Evolutionary conservation across 2,329 filamentous ascomycete species (phyloP).

Genomic region (Fusarium kyushuense): DNA sequence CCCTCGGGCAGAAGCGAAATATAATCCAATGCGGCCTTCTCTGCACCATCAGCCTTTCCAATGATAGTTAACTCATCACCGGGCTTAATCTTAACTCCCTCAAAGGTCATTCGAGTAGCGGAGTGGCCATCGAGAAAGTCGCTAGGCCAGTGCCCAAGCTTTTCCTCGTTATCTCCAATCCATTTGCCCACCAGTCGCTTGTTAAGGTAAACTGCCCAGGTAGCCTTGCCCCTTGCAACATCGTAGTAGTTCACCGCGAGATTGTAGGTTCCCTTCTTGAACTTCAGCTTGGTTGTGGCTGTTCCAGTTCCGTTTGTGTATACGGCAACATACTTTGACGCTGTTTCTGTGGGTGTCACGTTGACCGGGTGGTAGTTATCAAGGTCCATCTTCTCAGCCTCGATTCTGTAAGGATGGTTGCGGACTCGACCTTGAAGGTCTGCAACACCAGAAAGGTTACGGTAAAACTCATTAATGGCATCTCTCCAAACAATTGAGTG

Average conservation of each 20-base stretch:
- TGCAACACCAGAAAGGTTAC: conserved; percentile 66
- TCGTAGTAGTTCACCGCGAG: conserved; percentile 77
- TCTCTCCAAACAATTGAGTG: conserved; percentile 79
- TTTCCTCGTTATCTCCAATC: conserved; percentile 70
- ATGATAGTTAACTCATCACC: conserved; percentile 68
- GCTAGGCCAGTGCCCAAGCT: conserved; percentile 68
- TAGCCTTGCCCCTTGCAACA: conserved; percentile 66
- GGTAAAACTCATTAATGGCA: conserved; percentile 73
- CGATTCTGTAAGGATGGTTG: conserved; percentile 73
- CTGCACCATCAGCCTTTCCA: conserved; percentile 68
- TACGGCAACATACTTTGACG: conserved; percentile 55
- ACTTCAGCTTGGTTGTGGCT: conserved; percentile 17
- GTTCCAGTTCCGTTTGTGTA: conserved; percentile 24
- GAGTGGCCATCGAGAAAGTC: conserved; percentile 73
- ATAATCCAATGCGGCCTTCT: conserved; percentile 76
- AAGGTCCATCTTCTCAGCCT: conserved; percentile 74
- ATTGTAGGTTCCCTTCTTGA: conserved; percentile 64
- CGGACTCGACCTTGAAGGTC: conserved; percentile 69
- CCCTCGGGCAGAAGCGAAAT: conserved; percentile 67
- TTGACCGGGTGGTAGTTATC: conserved; percentile 66
- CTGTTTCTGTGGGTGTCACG: conserved; percentile 70
- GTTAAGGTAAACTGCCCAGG: conserved; percentile 67
- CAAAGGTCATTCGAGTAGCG: conserved; percentile 71
- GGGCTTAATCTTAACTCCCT: conserved; percentile 59
- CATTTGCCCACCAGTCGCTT: conserved; percentile 66